Conservation (phyloP, 139 green algal genomes). For the Haematococcus lacustris region DNA sequence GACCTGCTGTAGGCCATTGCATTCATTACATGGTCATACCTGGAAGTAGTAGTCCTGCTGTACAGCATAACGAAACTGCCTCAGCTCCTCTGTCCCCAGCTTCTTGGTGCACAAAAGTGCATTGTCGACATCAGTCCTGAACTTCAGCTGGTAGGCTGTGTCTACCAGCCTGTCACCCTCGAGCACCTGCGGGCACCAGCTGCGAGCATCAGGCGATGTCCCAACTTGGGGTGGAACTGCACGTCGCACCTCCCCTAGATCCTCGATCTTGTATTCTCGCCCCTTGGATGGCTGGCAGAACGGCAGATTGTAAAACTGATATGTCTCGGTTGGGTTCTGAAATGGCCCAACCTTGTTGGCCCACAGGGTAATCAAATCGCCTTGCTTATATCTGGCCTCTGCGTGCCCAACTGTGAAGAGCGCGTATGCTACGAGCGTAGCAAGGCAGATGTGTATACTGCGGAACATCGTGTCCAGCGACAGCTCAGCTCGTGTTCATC, state of each 20-base stretch:
- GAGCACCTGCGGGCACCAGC: constrained; percentile 31
- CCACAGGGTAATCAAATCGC: neutral
- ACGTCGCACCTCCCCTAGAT: constrained; percentile 69
- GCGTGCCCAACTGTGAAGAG: no score
- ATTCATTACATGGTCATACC: constrained; percentile 24
- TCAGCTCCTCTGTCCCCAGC: constrained; percentile 69
- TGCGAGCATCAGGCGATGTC: no score
- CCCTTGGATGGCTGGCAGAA: constrained; percentile 80
- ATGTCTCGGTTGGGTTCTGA: constrained; percentile 56
- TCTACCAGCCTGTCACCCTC: constrained; percentile 74
- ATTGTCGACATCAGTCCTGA: constrained; percentile 74
- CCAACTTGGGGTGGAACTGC: no score
- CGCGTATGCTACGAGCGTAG: no score
- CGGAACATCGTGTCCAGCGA: no score
- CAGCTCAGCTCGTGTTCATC: no score
- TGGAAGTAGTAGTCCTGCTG: constrained; percentile 97
- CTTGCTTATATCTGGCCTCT: constrained; percentile 40
- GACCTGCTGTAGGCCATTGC: neutral
- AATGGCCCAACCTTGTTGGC: constrained; percentile 60
- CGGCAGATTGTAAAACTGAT: constrained; percentile 88
- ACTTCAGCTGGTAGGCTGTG: constrained; percentile 83
- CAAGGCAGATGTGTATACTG: no score
- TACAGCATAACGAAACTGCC: constrained; percentile 72
- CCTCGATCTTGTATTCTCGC: constrained; percentile 77
- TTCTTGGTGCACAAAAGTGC: constrained; percentile 73